These are phyloP conservation scores for Nannizziopsis arthrosporioides DNA, from an alignment of 2,329 filamentous ascomycete genomes.

Conservation along the genomic window DNA sequence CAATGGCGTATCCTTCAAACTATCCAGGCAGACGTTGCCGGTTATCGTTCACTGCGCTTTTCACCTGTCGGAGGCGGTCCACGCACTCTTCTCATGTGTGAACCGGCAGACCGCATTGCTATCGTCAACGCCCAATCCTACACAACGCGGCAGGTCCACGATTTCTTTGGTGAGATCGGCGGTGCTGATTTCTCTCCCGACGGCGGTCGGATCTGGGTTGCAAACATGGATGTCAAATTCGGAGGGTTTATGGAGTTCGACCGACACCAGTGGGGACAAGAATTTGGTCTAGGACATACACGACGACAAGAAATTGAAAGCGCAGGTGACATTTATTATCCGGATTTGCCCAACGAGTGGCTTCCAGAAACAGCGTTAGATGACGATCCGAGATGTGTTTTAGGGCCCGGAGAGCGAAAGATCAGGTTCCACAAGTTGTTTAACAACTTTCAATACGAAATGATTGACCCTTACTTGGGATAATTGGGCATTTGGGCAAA, in stretches of 20 bases:
- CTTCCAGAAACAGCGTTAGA: slow-evolving; percentile 25
- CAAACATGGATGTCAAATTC: slow-evolving; percentile 34
- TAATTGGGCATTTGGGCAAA: neutral
- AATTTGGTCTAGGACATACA: slow-evolving; percentile 21
- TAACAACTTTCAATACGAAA: slow-evolving; percentile 8
- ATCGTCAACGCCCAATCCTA: slow-evolving; percentile 36
- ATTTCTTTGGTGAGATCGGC: slow-evolving; percentile 38
- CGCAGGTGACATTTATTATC: slow-evolving; percentile 16
- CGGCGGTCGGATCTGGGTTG: slow-evolving; percentile 33
- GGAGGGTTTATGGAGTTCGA: slow-evolving; percentile 38
- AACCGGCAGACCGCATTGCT: slow-evolving; percentile 35
- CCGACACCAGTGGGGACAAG: slow-evolving; percentile 28
- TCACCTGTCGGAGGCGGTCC: slow-evolving; percentile 36
- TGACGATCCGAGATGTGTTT: slow-evolving; percentile 26
- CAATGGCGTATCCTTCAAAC: slow-evolving; percentile 31
- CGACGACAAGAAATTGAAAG: slow-evolving; percentile 12
- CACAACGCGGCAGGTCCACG: slow-evolving; percentile 32
- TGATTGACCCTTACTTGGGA: slow-evolving; percentile 11
- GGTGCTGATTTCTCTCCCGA: slow-evolving; percentile 35
- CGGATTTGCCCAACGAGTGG: slow-evolving; percentile 31
- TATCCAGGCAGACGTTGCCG: slow-evolving; percentile 35
- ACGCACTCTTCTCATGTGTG: slow-evolving; percentile 33
- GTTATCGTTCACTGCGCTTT: slow-evolving; percentile 34
- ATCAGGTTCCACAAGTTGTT: slow-evolving; percentile 28
- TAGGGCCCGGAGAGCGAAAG: slow-evolving; percentile 26